phyloP scores from a whole-genome alignment of 331 rosid species.

The Quercus tomentella region DNA sequence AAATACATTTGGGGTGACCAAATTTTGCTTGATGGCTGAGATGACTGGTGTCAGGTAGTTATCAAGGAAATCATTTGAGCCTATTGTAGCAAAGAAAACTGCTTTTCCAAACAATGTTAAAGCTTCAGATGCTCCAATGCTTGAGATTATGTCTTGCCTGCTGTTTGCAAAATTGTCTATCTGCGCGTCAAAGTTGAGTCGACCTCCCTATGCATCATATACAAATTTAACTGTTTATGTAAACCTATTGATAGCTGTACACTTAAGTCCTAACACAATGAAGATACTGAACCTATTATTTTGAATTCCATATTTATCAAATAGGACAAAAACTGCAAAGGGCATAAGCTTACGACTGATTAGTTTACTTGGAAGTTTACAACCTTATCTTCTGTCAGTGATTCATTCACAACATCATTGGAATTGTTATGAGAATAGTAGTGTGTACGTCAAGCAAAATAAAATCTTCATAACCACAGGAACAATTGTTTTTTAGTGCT shows the following conservation, averaged over 20 bases:
- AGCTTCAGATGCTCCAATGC: conserved; percentile 39
- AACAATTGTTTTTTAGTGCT: too few relatives aligned
- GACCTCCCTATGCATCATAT: conserved; percentile 35
- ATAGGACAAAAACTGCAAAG: neutral
- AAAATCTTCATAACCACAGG: too few relatives aligned
- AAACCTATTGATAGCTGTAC: neutral
- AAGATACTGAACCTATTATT: neutral
- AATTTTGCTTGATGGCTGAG: conserved; percentile 22
- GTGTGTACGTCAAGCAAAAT: too few relatives aligned
- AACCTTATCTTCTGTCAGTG: too few relatives aligned
- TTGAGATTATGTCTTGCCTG: conserved; percentile 55
- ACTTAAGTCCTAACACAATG: neutral
- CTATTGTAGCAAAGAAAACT: conserved; percentile 44
- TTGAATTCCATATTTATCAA: neutral
- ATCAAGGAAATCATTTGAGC: conserved; percentile 61
- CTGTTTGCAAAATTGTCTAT: conserved; percentile 58
- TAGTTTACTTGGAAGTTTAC: too few relatives aligned
- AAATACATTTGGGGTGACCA: conserved; percentile 38
- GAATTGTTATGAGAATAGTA: neutral
- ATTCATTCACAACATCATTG: too few relatives aligned
- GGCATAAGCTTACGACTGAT: neutral
- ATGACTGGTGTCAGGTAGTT: conserved; percentile 42
- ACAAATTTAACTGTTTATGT: neutral
- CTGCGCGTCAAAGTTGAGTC: conserved; percentile 72
- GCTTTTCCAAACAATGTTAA: conserved; percentile 28